Evolutionary conservation across 164 flowering plant species (phyloP).

Genomic region (Platanus orientalis): DNA sequence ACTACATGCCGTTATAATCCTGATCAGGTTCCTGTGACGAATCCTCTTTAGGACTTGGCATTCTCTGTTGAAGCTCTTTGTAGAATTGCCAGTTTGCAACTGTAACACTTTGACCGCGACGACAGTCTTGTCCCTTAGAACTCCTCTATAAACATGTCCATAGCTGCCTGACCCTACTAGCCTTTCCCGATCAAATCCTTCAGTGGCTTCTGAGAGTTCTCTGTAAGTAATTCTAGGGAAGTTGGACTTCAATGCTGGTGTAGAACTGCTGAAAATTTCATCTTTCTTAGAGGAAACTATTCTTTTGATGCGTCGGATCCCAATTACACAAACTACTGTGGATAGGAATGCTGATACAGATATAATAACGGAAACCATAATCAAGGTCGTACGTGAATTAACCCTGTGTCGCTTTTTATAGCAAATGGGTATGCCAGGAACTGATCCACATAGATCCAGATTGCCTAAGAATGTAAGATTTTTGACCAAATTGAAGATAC

Average conservation of each 20-base stretch:
- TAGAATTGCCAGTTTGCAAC: constrained; percentile 33
- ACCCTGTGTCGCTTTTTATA: constrained; percentile 9
- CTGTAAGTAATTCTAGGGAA: constrained; percentile 36
- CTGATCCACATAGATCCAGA: constrained; percentile 28
- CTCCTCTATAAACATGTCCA: constrained; percentile 43
- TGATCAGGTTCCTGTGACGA: constrained; percentile 46
- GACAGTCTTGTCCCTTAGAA: constrained; percentile 28
- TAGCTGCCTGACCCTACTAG: constrained; percentile 41
- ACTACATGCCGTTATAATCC: constrained; percentile 48
- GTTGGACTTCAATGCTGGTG: constrained; percentile 28
- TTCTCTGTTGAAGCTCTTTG: constrained; percentile 46
- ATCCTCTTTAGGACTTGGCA: constrained; percentile 47
- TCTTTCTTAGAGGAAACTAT: constrained; percentile 10
- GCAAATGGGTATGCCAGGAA: constrained; percentile 27
- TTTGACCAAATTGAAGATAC: constrained; percentile 26
- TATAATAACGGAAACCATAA: constrained; percentile 18
- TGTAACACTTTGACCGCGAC: constrained; percentile 47
- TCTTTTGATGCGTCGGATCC: constrained; percentile 12
- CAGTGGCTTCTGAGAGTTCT: constrained; percentile 42
- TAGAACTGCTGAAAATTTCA: constrained; percentile 12
- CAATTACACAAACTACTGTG: constrained; percentile 25
- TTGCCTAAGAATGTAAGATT: constrained; percentile 31
- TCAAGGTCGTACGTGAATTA: constrained; percentile 19
- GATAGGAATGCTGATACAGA: constrained; percentile 19
- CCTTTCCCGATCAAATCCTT: constrained; percentile 30